These are phyloP conservation scores for Gremmenia infestans DNA, from an alignment of 2,329 filamentous ascomycete species.

Conservation along the genomic window DNA sequence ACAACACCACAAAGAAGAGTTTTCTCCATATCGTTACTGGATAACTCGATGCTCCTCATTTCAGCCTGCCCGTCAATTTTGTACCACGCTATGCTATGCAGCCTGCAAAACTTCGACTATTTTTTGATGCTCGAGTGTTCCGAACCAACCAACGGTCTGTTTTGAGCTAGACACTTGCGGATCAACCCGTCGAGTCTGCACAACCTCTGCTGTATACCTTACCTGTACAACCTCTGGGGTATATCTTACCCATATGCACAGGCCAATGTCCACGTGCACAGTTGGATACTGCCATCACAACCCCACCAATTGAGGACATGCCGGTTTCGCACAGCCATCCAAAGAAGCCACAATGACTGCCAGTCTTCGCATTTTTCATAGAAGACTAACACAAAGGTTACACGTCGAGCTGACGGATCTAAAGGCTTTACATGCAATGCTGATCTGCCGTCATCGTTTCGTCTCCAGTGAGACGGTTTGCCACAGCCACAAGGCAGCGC, in stretches of 20 bases:
- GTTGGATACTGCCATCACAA: not conserved
- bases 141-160: slow-evolving; percentile 9
- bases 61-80: not conserved
- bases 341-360: slow-evolving; percentile 9
- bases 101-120: not conserved
- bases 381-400: not conserved
- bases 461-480: slow-evolving; percentile 12
- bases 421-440: slow-evolving; percentile 16
- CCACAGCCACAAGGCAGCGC: slow-evolving; percentile 8
- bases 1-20: slow-evolving; percentile 5
- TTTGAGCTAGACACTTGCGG: not conserved
- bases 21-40: slow-evolving; percentile 6
- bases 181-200: not conserved
- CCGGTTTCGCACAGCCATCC: slow-evolving; percentile 20
- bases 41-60: not conserved
- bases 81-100: slow-evolving; percentile 10
- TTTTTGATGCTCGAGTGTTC: slow-evolving; percentile 6
- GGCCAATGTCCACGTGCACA: not conserved
- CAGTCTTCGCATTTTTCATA: not conserved
- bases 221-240: not conserved
- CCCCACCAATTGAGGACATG: slow-evolving; percentile 16
- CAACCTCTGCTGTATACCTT: not conserved
- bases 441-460: slow-evolving; percentile 14
- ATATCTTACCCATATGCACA: not conserved
- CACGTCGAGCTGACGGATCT: slow-evolving; percentile 17